phyloP scores from a whole-genome alignment of 352 stramenopile species.

The Peronospora belbahrii region DNA sequence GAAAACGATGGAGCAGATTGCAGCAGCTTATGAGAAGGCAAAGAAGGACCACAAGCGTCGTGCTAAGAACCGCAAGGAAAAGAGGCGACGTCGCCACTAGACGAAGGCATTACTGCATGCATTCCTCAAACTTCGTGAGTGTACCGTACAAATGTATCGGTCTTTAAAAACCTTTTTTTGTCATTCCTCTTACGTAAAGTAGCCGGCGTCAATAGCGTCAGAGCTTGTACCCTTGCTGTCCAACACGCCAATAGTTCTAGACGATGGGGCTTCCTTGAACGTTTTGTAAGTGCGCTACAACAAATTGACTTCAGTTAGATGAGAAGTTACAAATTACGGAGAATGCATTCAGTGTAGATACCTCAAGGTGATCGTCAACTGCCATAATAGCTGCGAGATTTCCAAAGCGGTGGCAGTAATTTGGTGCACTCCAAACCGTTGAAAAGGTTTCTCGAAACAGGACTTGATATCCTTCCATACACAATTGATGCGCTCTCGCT shows the following conservation, averaged over 20 bases:
- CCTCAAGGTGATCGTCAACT: constrained; percentile 52
- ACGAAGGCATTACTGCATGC: constrained; percentile 12
- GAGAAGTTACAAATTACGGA: not conserved
- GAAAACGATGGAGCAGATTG: constrained; percentile 54
- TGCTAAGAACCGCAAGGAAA: constrained; percentile 69
- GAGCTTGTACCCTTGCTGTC: constrained; percentile 61
- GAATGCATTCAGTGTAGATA: constrained; percentile 11
- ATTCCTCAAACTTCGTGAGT: constrained; percentile 8
- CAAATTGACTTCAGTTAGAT: not conserved
- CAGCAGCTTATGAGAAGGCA: constrained; percentile 60
- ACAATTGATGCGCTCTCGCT: constrained; percentile 75
- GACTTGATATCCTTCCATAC: constrained; percentile 80
- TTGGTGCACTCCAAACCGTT: constrained; percentile 80
- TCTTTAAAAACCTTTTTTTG: constrained; percentile 6
- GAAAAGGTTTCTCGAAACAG: constrained; percentile 71
- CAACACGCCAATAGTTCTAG: constrained; percentile 55
- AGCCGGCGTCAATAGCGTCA: constrained; percentile 78
- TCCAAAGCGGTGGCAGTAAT: constrained; percentile 85
- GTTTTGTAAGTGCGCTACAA: constrained; percentile 75
- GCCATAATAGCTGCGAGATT: constrained; percentile 69
- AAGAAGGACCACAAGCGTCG: constrained; percentile 74
- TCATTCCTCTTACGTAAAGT: constrained; percentile 59
- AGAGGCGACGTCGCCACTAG: constrained; percentile 59
- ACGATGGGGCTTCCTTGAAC: constrained; percentile 70
- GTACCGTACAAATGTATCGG: constrained; percentile 38